Evolutionary conservation across 1,284 basidiomycete genomes (phyloP).

Genomic region (Dichomitus squalens): DNA sequence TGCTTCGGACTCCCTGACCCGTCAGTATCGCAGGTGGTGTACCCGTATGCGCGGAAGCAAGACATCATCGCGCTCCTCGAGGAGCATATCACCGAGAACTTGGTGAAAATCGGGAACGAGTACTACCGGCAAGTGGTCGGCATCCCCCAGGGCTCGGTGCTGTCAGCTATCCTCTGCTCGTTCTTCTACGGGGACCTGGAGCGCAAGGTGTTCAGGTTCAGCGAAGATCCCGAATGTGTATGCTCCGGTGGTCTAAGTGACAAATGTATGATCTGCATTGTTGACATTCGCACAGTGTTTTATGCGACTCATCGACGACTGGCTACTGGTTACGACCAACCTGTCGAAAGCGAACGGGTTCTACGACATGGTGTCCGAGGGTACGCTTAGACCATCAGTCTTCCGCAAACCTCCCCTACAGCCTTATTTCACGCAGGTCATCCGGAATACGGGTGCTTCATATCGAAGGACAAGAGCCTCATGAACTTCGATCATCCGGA

Average conservation of each 20-base stretch:
- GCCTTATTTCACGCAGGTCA: conserved; percentile 55
- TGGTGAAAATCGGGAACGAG: conserved; percentile 84
- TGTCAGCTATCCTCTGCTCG: conserved; percentile 89
- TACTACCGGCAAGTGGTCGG: conserved; percentile 89
- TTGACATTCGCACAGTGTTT: conserved; percentile 60
- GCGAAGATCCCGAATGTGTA: conserved; percentile 64
- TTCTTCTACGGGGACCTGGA: conserved; percentile 96
- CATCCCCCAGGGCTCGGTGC: conserved; percentile 93
- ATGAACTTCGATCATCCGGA: conserved; percentile 81
- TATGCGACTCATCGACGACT: conserved; percentile 92
- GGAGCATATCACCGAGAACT: conserved; percentile 90
- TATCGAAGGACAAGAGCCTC: conserved; percentile 87
- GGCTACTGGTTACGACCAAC: conserved; percentile 84
- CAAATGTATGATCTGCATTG: not conserved
- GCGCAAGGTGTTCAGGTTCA: conserved; percentile 59
- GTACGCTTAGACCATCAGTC: conserved; percentile 35
- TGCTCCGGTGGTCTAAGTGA: conserved; percentile 25
- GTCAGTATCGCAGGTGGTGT: conserved; percentile 49
- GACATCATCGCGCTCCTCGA: conserved; percentile 77
- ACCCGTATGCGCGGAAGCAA: conserved; percentile 55
- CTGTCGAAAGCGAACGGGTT: conserved; percentile 68
- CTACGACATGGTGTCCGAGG: conserved; percentile 78
- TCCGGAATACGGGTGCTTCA: conserved; percentile 91
- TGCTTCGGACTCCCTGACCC: not conserved
- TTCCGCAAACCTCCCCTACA: not conserved